Evolutionary conservation across 345 rosid genomes (phyloP).

Genomic region (Dipteronia dyeriana): DNA sequence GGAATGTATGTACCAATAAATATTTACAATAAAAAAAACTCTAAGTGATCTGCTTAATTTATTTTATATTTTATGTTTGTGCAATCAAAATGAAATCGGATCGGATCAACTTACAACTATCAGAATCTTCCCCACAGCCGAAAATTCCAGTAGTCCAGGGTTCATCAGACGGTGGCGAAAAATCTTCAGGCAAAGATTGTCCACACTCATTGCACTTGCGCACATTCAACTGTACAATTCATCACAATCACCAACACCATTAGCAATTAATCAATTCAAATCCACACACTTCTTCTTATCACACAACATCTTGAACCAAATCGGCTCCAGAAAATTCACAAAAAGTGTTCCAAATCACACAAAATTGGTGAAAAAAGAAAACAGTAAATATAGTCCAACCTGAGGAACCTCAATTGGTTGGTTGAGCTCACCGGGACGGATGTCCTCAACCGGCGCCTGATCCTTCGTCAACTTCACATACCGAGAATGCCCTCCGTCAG

Average conservation of each 20-base stretch:
- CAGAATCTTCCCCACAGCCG: slow-evolving; percentile 80
- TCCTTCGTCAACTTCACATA: slow-evolving; percentile 88
- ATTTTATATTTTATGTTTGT: background rate
- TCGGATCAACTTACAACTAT: slow-evolving; percentile 66
- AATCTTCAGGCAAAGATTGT: slow-evolving; percentile 81
- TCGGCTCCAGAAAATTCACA: background rate
- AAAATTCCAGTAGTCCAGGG: slow-evolving; percentile 96
- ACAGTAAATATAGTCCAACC: slow-evolving; percentile 47
- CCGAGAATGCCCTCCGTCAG: slow-evolving; percentile 71
- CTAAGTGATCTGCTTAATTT: background rate
- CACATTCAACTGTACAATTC: slow-evolving; percentile 55
- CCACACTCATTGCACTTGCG: slow-evolving; percentile 94
- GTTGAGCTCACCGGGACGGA: slow-evolving; percentile 95
- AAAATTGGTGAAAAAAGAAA: too few relatives aligned
- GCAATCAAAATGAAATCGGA: background rate
- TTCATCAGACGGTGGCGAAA: slow-evolving; percentile 80
- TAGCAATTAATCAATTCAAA: background rate
- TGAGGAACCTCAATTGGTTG: slow-evolving; percentile 96
- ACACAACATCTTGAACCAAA: background rate
- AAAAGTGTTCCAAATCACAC: background rate
- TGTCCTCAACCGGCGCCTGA: slow-evolving; percentile 69
- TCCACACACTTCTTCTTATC: too few relatives aligned
- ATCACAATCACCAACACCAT: slow-evolving; percentile 5
- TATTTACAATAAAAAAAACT: too few relatives aligned
- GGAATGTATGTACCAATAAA: too few relatives aligned